Percentiles rank a stretch among this genome's conserved stretches.
These are phyloP conservation scores for Penicillium bovifimosum DNA, from an alignment of 495 filamentous ascomycete species.

Conservation along the genomic window DNA sequence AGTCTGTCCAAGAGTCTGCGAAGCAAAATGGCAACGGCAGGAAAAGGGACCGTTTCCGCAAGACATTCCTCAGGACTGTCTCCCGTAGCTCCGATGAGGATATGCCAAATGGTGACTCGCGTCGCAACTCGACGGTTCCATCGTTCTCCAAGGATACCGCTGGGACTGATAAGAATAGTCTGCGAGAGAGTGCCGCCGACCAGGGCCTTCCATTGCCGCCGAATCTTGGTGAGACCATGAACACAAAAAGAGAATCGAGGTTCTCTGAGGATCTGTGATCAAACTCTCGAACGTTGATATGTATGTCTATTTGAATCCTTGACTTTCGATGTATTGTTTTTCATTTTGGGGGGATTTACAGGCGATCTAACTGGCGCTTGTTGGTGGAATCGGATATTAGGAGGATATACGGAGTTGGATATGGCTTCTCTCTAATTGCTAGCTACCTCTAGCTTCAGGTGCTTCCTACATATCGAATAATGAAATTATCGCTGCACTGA, in stretches of 20 bases:
- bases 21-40: slow-evolving; percentile 15
- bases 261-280: slow-evolving; percentile 47
- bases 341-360: background rate
- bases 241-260: slow-evolving; percentile 41
- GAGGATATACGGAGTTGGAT: too few species aligned
- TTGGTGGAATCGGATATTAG: too few species aligned
- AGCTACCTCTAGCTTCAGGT: background rate
- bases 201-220: slow-evolving; percentile 41
- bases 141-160: slow-evolving; percentile 29
- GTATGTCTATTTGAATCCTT: slow-evolving; percentile 2
- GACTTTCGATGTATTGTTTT: background rate
- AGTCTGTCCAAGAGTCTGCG: slow-evolving; percentile 14
- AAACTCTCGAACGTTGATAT: slow-evolving; percentile 2
- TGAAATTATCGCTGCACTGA: background rate
- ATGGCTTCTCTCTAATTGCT: background rate
- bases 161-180: slow-evolving; percentile 34
- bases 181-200: slow-evolving; percentile 45
- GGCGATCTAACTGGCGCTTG: background rate
- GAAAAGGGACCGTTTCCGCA: slow-evolving; percentile 19
- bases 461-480: slow-evolving; percentile 3
- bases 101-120: slow-evolving; percentile 24
- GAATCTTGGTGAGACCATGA: slow-evolving; percentile 28
- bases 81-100: slow-evolving; percentile 15
- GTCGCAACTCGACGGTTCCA: slow-evolving; percentile 38
- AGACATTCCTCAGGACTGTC: slow-evolving; percentile 24